Conservation (phyloP, 208 protist genomes). For the Vickermania spadyakhi region DNA sequence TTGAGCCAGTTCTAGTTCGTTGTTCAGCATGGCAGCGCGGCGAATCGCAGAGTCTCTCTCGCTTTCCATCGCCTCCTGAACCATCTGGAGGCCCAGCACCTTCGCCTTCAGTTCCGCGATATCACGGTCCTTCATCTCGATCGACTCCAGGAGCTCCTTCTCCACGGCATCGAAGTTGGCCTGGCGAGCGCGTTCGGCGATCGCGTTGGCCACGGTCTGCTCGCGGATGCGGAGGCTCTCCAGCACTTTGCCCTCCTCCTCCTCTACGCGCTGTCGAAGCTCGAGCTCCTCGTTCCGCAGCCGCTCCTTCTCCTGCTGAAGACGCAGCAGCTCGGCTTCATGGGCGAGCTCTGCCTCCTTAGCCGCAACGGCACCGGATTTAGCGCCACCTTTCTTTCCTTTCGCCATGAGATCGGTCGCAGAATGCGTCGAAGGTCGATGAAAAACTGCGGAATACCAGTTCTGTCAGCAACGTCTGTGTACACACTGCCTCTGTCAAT, state of each 20-base stretch:
- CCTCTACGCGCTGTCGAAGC: conserved; percentile 39
- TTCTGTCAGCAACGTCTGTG: too few species aligned
- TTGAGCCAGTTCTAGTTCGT: conserved; percentile 73
- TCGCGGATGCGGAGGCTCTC: conserved; percentile 36
- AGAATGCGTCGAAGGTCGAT: too few species aligned
- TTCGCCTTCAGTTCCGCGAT: conserved; percentile 35
- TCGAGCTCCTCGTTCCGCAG: conserved; percentile 43
- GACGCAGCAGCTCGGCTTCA: conserved; percentile 32
- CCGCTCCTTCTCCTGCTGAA: conserved; percentile 35
- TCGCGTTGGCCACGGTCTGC: conserved; percentile 30
- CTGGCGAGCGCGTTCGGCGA: conserved; percentile 32
- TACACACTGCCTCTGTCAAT: too few species aligned
- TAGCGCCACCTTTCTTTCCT: conserved; percentile 11
- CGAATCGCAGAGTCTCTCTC: conserved; percentile 57
- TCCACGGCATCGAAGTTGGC: conserved; percentile 35
- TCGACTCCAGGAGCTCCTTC: conserved; percentile 26
- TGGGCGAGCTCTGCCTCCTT: conserved; percentile 25
- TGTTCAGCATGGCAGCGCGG: conserved; percentile 41
- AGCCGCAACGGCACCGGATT: conserved; percentile 14
- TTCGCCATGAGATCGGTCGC: too few species aligned
- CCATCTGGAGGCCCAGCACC: conserved; percentile 37
- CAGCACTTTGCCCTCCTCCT: conserved; percentile 46
- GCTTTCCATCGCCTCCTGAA: conserved; percentile 29
- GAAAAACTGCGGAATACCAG: too few species aligned
- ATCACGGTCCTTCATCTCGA: conserved; percentile 29